These are phyloP conservation scores for Xylaria sp. DNA, from an alignment of 2,329 filamentous ascomycete genomes.

Conservation along the genomic window DNA sequence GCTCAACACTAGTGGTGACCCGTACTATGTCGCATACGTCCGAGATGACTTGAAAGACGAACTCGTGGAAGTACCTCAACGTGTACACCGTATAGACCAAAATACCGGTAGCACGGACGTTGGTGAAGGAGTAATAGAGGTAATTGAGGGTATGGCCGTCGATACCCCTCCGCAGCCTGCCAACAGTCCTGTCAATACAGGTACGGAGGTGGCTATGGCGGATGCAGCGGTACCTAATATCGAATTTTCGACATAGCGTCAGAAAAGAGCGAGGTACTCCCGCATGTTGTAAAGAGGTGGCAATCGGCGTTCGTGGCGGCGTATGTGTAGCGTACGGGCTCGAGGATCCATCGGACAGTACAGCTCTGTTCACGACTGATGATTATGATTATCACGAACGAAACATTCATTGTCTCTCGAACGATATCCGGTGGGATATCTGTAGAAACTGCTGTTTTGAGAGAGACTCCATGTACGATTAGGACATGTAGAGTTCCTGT, in stretches of 20 bases:
- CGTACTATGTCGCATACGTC: constrained; percentile 82
- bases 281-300: constrained; percentile 6
- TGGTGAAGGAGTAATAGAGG: constrained; percentile 24
- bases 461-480: neutral
- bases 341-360: too few species aligned
- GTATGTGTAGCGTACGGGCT: too few species aligned
- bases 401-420: neutral
- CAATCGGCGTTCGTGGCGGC: neutral
- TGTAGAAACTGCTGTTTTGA: neutral
- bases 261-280: neutral
- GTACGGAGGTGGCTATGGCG: constrained; percentile 7
- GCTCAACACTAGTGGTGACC: constrained; percentile 65
- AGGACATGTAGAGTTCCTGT: too few species aligned
- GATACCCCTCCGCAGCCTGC: constrained; percentile 15
- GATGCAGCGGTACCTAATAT: neutral
- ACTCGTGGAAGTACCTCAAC: constrained; percentile 43
- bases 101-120: neutral
- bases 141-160: constrained; percentile 29
- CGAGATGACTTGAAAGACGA: constrained; percentile 57
- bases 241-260: constrained; percentile 4
- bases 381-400: neutral
- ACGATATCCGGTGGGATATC: neutral
- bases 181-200: constrained; percentile 12
- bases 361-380: too few species aligned
- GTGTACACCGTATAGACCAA: constrained; percentile 18